phyloP scores from a whole-genome alignment of 768 basidiomycete species.

The Mycena epipterygia region DNA sequence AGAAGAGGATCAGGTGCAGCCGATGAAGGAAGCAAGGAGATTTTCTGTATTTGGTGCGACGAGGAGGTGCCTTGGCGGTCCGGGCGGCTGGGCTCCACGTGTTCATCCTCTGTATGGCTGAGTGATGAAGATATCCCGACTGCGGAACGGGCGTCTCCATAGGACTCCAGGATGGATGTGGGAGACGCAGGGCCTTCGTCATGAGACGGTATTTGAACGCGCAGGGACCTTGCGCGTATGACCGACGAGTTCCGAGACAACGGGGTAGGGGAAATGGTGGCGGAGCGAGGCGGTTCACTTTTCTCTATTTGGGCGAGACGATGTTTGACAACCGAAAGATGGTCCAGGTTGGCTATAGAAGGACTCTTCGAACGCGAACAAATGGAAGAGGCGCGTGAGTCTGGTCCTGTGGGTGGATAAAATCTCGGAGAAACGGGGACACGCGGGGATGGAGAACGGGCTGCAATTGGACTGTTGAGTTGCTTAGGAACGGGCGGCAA shows the following conservation, averaged over 20 bases:
- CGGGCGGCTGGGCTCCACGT: background rate
- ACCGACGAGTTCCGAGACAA: constrained; percentile 9
- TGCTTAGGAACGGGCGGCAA: constrained; percentile 48
- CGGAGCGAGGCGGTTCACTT: constrained; percentile 40
- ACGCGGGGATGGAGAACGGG: constrained; percentile 25
- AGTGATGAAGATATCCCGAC: background rate
- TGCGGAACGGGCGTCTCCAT: constrained; percentile 20
- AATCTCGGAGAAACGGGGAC: constrained; percentile 41
- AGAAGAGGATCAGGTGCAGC: constrained; percentile 33
- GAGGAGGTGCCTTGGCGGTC: background rate
- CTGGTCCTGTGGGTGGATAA: constrained; percentile 40
- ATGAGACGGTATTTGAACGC: constrained; percentile 14
- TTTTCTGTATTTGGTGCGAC: constrained; percentile 31
- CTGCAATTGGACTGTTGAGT: constrained; percentile 30
- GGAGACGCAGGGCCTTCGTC: constrained; percentile 20
- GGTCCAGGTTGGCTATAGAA: constrained; percentile 72
- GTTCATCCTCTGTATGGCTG: background rate
- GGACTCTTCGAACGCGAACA: constrained; percentile 59
- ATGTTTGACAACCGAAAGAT: constrained; percentile 74
- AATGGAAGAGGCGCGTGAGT: constrained; percentile 42
- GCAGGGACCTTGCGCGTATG: constrained; percentile 17
- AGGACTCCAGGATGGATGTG: constrained; percentile 45
- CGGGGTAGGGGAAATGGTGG: constrained; percentile 24
- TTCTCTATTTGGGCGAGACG: constrained; percentile 73
- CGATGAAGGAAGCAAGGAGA: constrained; percentile 11